Percentiles rank a stretch among this genome's conserved stretches.
phyloP scores from a whole-genome alignment of 75 land plant genomes.

The Adiantum capillusveneris region DNA sequence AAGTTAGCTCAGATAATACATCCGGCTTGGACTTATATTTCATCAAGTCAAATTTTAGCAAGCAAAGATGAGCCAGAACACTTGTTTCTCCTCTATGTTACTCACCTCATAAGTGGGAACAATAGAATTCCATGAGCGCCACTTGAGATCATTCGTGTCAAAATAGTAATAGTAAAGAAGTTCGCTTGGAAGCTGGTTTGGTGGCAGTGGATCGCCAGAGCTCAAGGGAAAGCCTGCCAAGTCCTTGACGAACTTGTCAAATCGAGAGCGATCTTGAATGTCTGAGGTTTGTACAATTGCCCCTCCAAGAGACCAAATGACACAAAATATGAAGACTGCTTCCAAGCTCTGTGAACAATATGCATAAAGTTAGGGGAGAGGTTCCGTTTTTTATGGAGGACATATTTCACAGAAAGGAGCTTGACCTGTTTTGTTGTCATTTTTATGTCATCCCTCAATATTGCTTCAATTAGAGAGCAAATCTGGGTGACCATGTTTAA shows the following conservation, averaged over 20 bases:
- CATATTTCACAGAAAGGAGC: neutral
- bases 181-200: constrained; percentile 23
- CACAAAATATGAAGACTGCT: constrained; percentile 23
- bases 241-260: constrained; percentile 23
- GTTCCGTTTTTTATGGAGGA: neutral
- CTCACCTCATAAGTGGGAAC: constrained; percentile 21
- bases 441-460: constrained; percentile 9
- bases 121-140: constrained; percentile 33
- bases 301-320: constrained; percentile 31
- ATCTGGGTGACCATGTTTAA: constrained; percentile 28
- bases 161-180: constrained; percentile 22
- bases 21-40: no score
- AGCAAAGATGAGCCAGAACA: no score
- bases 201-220: constrained; percentile 28
- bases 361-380: no score
- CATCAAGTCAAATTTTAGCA: no score
- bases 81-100: no score
- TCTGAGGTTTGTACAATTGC: constrained; percentile 21
- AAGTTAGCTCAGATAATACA: no score
- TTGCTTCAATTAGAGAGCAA: constrained; percentile 22
- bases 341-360: constrained; percentile 21
- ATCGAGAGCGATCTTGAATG: constrained; percentile 22
- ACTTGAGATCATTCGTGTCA: constrained; percentile 16
- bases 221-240: constrained; percentile 23
- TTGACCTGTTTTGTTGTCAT: constrained; percentile 16